Conservation (phyloP, 805 yeast species). For the Maudiozyma pseudohumilis region DNA sequence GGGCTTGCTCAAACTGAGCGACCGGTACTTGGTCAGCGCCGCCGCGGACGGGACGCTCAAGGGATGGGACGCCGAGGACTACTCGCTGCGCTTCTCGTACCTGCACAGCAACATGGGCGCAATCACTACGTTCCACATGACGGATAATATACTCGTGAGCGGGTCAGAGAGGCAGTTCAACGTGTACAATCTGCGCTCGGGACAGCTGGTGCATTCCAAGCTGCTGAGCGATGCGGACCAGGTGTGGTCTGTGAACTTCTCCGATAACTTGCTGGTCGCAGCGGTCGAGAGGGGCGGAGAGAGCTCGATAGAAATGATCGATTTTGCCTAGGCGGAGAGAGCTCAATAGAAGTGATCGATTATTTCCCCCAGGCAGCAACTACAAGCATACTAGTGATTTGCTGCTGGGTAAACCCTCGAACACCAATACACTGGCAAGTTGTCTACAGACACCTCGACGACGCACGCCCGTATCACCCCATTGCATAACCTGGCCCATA, state of each 20-base stretch:
- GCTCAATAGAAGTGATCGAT: conserved; percentile 77
- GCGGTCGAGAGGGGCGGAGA: conserved; percentile 71
- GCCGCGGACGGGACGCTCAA: conserved; percentile 92
- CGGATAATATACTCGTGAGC: conserved; percentile 71
- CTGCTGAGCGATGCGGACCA: conserved; percentile 69
- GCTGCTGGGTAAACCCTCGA: too few species aligned
- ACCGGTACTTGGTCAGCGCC: conserved; percentile 75
- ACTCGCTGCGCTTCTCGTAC: conserved; percentile 53
- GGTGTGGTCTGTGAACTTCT: conserved; percentile 92
- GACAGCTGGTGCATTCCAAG: conserved; percentile 60
- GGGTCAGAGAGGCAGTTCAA: conserved; percentile 85
- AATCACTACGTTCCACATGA: conserved; percentile 88
- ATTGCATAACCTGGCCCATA: too few species aligned
- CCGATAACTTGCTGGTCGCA: conserved; percentile 74
- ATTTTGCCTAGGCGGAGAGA: conserved; percentile 55
- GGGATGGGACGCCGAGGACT: conserved; percentile 84
- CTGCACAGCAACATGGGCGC: conserved; percentile 75
- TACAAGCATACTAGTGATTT: not conserved
- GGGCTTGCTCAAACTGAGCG: conserved; percentile 71
- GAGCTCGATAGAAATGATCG: conserved; percentile 77
- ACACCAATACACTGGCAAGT: too few species aligned
- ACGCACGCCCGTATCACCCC: too few species aligned
- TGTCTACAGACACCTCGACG: too few species aligned
- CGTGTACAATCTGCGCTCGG: conserved; percentile 77
- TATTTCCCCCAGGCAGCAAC: conserved; percentile 25